Base-by-base conservation (phyloP, 1,284 basidiomycete genomes). In the Cystobasidium pallidum region DNA sequence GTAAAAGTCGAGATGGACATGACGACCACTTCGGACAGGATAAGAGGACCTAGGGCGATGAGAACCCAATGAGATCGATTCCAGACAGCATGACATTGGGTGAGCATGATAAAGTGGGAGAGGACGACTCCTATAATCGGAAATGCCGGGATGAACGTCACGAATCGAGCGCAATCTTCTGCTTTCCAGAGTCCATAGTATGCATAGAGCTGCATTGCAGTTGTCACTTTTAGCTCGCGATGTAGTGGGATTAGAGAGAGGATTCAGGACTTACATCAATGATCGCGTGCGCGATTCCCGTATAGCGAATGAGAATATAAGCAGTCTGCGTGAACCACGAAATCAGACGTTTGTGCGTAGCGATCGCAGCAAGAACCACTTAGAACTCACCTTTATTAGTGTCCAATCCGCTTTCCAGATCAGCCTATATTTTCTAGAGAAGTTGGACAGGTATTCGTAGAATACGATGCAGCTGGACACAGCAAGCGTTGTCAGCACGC, bases 61-160 rank as follows among this genome's bases (percentile, higher is more conserved):
- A 67, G 39, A 24, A 67, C 52, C 51, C 51, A 67, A 19, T n/a
- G 34, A 8, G 30, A n/a, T 3, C 54, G 51, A 32, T 58, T 67
- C 66, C 66, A 67, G 17, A 67, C 66, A 43, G 66, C 66, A 39
- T 67, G 66, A 43, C 66, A 67, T 59, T 67, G 66, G 3, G 43
- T 58, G 24, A 67, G 54, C 30, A 67, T 51, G 66, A 67, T 67
- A 30, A 67, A 36, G 52, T 67, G 66, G 21, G 66, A 57, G 13
- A 43, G 28, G 7, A 67, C 36, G 24, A 67, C 66, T 0, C 66
- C 66, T 19, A 58, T 15, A 28, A 67, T 67, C 8, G 66, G 66
- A 30, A 67, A 55, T 1, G 66, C 66, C 2, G 66, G 66, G 2
- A 67, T 58, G 30, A 51, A 67, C 13, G 66, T 47, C 7, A 67